Evolutionary conservation across 2,329 filamentous ascomycete genomes (phyloP), one percentile per base, ranked within the genome.

Genomic region (Chrysosporium queenslandicum): DNA sequence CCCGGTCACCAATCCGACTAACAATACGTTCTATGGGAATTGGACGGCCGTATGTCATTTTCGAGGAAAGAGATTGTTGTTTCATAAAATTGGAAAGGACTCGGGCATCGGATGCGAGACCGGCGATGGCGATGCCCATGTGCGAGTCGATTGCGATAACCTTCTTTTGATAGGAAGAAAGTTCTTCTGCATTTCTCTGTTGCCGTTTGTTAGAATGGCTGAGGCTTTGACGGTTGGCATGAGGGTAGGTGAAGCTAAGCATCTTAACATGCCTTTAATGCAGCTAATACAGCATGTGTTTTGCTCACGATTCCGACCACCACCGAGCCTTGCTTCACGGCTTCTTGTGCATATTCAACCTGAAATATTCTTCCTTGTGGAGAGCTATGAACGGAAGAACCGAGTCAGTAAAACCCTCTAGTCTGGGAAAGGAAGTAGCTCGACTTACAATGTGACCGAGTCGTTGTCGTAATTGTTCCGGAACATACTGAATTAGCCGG

Each of bases 61-160:
- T 89, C 64, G 92, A 91, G 65, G 87, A 86, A 65, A 98, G 87
- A 58, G 88, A 94, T 75, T 97, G 92, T 75, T 95, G 89, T 78
- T 96, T 97, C 91, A 98, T 97, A 78, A 96, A 98, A 81, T 98
- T 98, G 78, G 90, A 96, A 63, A 98, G 89, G 63, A 98, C 92
- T 66, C 92, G 92, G 67, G 91, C 92, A 72, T 98, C 92, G 54
- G 91, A 96, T 60, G 92, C 92, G 57, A 98, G 87, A 63, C 92
- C 92, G 61, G 92, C 92, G 64, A 98, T 94, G 64, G 91, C 89
- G 65, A 98, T 83, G 61, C 90, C 92, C 63, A 92, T 85, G 73
- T 98, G 92, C 64, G 91, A 87, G 72, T 98, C 92, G 74, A 98
- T 85, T 63, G 85, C 81, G 72, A 98, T 96, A 68, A 98, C 83